Percentiles rank a stretch among this genome's conserved stretches.
Conservation (phyloP, 2,329 filamentous ascomycete species). For the Didymella segeticola region DNA sequence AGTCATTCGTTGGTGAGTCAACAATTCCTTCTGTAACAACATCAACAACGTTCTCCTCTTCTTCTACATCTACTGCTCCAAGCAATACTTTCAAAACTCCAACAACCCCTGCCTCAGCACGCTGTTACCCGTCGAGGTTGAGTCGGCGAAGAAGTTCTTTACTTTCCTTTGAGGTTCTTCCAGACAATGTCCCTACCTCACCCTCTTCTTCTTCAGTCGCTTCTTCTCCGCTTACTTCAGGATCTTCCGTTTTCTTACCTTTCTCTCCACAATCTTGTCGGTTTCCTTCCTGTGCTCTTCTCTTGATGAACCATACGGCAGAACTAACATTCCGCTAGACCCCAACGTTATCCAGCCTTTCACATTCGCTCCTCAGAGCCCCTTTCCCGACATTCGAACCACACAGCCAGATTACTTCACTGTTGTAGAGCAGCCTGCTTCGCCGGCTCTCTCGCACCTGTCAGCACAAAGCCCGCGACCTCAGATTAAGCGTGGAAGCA, state of each 20-base stretch:
- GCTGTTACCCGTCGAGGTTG: conserved; percentile 33
- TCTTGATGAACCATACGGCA: background rate
- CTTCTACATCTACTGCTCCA: conserved; percentile 18
- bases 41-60: conserved; percentile 17
- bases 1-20: conserved; percentile 60
- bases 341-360: conserved; percentile 65
- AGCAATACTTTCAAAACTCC: conserved; percentile 43
- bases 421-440: conserved; percentile 60
- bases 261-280: conserved; percentile 41
- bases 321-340: conserved; percentile 53
- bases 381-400: conserved; percentile 51
- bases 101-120: conserved; percentile 50
- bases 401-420: conserved; percentile 52
- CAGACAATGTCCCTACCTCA: background rate
- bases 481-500: conserved; percentile 60
- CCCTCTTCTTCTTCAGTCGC: background rate
- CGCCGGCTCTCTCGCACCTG: conserved; percentile 68
- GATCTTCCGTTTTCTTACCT: background rate
- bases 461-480: conserved; percentile 54
- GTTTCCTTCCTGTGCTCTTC: conserved; percentile 36
- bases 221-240: background rate
- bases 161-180: conserved; percentile 12
- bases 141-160: conserved; percentile 33
- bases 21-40: conserved; percentile 44
- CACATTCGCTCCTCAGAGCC: conserved; percentile 49